Evolutionary conservation across 345 rosid genomes (phyloP).

Genomic region (Lagerstroemia speciosa): DNA sequence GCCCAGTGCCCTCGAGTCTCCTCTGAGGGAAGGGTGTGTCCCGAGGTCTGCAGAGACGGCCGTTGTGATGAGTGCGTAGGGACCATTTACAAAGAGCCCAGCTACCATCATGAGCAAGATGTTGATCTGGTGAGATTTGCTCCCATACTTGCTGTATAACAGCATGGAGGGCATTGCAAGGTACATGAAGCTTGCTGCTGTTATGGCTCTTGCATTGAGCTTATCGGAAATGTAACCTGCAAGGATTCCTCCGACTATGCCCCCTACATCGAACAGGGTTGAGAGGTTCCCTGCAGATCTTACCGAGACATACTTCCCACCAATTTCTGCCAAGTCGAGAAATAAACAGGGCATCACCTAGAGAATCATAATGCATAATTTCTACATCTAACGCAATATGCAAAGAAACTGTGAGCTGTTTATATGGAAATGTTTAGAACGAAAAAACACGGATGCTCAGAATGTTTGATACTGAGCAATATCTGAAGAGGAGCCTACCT

Average conservation of each 20-base stretch:
- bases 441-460: too few species aligned
- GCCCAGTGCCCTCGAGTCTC: slow-evolving; percentile 90
- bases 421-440: too few species aligned
- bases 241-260: slow-evolving; percentile 63
- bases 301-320: slow-evolving; percentile 77
- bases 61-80: slow-evolving; percentile 93
- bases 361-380: slow-evolving; percentile 1
- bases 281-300: slow-evolving; percentile 93
- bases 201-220: slow-evolving; percentile 69
- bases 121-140: slow-evolving; percentile 49
- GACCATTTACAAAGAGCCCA: slow-evolving; percentile 85
- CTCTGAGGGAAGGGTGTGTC: slow-evolving; percentile 73
- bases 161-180: slow-evolving; percentile 83
- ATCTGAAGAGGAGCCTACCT: slow-evolving; percentile 23
- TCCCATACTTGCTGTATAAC: slow-evolving; percentile 60
- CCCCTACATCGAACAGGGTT: slow-evolving; percentile 87
- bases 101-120: slow-evolving; percentile 73
- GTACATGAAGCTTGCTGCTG: slow-evolving; percentile 81
- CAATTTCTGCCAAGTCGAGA: slow-evolving; percentile 57
- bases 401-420: neutral
- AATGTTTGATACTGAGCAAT: too few species aligned
- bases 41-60: slow-evolving; percentile 97
- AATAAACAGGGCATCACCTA: slow-evolving; percentile 6
- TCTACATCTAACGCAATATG: neutral
- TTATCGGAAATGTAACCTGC: slow-evolving; percentile 63